Evolutionary conservation across 163 green algal species (phyloP).

Genomic region (Prototheca wickerhamii): DNA sequence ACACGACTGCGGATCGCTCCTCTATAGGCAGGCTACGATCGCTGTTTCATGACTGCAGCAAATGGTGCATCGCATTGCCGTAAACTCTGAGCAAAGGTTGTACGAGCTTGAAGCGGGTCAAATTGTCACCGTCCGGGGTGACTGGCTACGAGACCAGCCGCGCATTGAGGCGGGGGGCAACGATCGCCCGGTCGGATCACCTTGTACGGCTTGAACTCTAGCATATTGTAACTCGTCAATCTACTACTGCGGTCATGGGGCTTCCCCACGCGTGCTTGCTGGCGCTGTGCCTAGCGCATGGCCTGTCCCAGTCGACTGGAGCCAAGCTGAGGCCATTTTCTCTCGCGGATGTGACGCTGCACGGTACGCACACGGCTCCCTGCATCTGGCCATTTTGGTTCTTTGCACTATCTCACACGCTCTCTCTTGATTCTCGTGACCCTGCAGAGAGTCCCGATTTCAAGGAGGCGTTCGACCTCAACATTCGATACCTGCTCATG

Average conservation of each 20-base stretch:
- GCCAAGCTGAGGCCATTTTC: neutral
- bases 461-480: conserved; percentile 15
- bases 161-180: too few species aligned
- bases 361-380: neutral
- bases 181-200: too few species aligned
- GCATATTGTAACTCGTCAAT: too few species aligned
- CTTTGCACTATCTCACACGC: neutral
- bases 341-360: neutral
- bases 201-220: too few species aligned
- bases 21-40: too few species aligned
- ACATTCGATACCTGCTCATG: conserved; percentile 37
- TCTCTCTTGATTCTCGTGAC: neutral
- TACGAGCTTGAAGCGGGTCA: too few species aligned
- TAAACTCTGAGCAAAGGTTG: too few species aligned
- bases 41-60: too few species aligned
- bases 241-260: neutral
- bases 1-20: too few species aligned
- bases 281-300: neutral
- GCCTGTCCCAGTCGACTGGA: neutral
- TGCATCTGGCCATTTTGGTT: neutral
- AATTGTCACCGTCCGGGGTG: too few species aligned
- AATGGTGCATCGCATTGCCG: too few species aligned
- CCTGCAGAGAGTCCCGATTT: conserved; percentile 7
- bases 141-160: too few species aligned
- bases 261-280: neutral